Base-by-base conservation (phyloP, 768 basidiomycete genomes). In the Pulveroboletus ravenelii region DNA sequence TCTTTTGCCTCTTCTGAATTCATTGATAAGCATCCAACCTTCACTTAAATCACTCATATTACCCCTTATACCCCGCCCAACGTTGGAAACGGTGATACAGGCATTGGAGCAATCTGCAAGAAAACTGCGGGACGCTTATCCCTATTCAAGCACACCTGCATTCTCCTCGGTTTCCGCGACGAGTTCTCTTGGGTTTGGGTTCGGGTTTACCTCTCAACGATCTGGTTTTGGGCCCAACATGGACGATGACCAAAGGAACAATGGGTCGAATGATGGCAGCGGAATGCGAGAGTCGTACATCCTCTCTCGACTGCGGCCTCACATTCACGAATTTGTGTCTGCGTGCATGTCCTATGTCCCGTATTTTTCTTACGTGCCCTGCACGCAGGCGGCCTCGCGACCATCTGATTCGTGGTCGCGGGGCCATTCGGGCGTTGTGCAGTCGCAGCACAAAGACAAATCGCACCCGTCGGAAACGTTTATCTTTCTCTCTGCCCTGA, bases 221-320 rank as follows among this genome's bases (percentile, higher is more conserved):
- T 29, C 56, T 49, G 50, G 57, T 43, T 75, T 75, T 58, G 73
- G 51, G 46, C 69, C 55, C 41, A 64, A 44, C 49, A 59, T 57
- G 41, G 58, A 66, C 18, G 60, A 66, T 31, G 70, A 62, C 45
- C 63, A 59, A 50, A 57, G 63, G 23, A 47, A 52, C 42, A 47
- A 27, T 31, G 59, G 51, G 13, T 13, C 38, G 23, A 64, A 62
- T 36, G 66, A 67, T n/a, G 71, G 72, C 46, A 67, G 77, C 42
- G 80, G 80, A 34, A 92, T 91, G 87, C 83, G 90, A 52, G 85
- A 89, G 50, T 81, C 84, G 6, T 93, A 93, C 65, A 77, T 92
- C 56, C 68, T 82, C 35, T 87, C 84, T 15, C 78, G 90, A 48
- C 72, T 93, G 15, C 79, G 84, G 42, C 84, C 86, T 14, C 82